Evolutionary conservation across 163 green algal genomes (phyloP).

Genomic region (Scenedesmus sp.): DNA sequence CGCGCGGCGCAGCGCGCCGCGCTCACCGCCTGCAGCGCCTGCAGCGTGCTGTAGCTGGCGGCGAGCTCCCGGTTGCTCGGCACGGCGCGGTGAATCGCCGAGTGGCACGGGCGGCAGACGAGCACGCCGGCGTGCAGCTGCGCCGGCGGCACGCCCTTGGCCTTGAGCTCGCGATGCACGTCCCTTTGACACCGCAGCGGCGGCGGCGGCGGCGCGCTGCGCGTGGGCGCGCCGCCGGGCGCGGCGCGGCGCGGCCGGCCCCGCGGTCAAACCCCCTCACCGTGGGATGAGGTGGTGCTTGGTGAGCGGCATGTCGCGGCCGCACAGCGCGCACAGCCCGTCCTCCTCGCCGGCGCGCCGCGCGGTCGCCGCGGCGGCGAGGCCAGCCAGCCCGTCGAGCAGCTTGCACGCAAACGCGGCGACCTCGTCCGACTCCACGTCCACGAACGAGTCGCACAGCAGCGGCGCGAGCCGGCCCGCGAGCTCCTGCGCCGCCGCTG

Average conservation of each 20-base stretch:
- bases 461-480: not conserved
- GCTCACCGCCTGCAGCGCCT: conserved; percentile 32
- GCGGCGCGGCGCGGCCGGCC: not conserved
- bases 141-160: conserved; percentile 4
- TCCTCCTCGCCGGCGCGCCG: not conserved
- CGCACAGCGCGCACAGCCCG: conserved; percentile 40
- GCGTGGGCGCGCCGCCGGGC: too few species aligned
- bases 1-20: too few species aligned
- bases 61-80: conserved; percentile 45
- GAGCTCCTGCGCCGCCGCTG: not conserved
- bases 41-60: conserved; percentile 20
- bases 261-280: not conserved
- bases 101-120: conserved; percentile 48
- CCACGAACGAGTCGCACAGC: not conserved
- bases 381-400: not conserved
- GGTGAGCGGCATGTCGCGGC: conserved; percentile 36
- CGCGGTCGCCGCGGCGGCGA: not conserved
- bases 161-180: conserved; percentile 49
- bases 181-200: conserved; percentile 29
- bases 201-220: not conserved
- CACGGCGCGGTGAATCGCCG: conserved; percentile 39
- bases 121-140: conserved; percentile 44
- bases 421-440: conserved; percentile 38
- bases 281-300: conserved; percentile 49
- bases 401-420: conserved; percentile 17